These are phyloP conservation scores for Dispira simplex DNA, from an alignment of 192 early-diverging fungal genomes.

Conservation along the genomic window DNA sequence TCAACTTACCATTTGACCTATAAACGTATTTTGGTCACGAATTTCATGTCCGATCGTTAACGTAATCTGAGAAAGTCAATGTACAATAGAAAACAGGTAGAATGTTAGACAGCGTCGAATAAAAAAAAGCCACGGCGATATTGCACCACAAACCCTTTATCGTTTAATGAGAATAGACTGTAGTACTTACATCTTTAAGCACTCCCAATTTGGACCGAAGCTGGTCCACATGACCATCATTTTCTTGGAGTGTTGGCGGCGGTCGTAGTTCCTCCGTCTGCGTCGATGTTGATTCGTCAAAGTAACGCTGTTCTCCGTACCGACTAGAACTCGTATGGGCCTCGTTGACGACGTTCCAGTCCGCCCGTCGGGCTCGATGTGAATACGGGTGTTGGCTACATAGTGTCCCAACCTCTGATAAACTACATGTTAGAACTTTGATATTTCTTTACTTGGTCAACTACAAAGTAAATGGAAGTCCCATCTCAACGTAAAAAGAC, in stretches of 20 bases:
- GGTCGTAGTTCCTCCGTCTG: too few relatives aligned
- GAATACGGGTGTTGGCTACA: background rate
- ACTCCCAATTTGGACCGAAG: constrained; percentile 4
- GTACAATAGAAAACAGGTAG: background rate
- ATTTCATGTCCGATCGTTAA: constrained; percentile 2
- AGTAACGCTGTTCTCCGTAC: constrained; percentile 4
- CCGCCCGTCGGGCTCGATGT: constrained; percentile 3
- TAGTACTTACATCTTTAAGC: constrained; percentile 6
- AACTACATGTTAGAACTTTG: too few relatives aligned
- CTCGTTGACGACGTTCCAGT: background rate
- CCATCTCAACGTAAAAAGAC: too few relatives aligned
- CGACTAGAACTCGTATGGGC: constrained; percentile 3
- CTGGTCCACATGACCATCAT: background rate
- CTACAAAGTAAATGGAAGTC: too few relatives aligned
- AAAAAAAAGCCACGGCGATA: background rate
- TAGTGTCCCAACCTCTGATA: too few relatives aligned
- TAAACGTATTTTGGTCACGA: background rate
- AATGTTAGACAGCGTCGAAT: background rate
- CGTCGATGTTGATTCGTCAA: background rate
- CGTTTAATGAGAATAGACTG: background rate
- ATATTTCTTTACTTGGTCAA: too few relatives aligned
- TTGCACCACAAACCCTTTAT: too few relatives aligned
- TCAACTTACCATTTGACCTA: constrained; percentile 2
- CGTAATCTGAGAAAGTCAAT: background rate
- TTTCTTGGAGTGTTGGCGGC: constrained; percentile 1